A percentile compares a stretch with the other conserved stretches of the same genome.
phyloP scores from a whole-genome alignment of 108 stramenopile genomes.

The Skeletonema menzelii region DNA sequence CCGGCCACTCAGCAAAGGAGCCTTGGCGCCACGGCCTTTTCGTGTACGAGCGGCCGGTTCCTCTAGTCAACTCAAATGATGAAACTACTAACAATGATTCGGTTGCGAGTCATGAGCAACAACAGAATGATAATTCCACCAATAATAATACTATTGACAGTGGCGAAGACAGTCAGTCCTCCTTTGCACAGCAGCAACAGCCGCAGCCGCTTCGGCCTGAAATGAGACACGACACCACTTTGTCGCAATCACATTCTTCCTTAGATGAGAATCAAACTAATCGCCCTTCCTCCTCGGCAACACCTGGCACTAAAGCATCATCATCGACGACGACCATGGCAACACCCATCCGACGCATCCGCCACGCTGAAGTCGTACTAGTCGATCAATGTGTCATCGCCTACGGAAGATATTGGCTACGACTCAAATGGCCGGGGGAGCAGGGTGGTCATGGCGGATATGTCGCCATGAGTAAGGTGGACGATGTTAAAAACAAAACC shows the following conservation, averaged over 20 bases:
- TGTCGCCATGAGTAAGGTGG: constrained; percentile 60
- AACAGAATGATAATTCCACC: not conserved
- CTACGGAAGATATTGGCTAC: constrained; percentile 69
- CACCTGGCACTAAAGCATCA: not conserved
- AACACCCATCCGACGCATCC: constrained; percentile 63
- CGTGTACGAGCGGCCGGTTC: constrained; percentile 74
- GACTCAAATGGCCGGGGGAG: constrained; percentile 82
- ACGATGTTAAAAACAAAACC: not conserved
- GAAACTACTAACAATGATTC: not conserved
- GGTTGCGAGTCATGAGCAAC: not conserved
- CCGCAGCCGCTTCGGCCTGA: not conserved
- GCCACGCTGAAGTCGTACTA: constrained; percentile 83
- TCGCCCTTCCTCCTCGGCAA: not conserved
- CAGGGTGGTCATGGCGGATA: constrained; percentile 85
- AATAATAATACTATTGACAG: not conserved
- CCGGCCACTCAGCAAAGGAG: constrained; percentile 58
- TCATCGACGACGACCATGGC: not conserved
- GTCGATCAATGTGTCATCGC: constrained; percentile 73
- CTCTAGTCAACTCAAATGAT: constrained; percentile 10
- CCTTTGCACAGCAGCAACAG: not conserved
- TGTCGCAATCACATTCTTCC: constrained; percentile 6
- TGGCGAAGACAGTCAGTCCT: not conserved
- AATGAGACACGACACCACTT: not conserved
- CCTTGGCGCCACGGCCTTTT: constrained; percentile 82
- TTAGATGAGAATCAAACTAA: constrained; percentile 9